Base-by-base conservation (phyloP, 768 basidiomycete species). In the Phlebiopsis gigantea region DNA sequence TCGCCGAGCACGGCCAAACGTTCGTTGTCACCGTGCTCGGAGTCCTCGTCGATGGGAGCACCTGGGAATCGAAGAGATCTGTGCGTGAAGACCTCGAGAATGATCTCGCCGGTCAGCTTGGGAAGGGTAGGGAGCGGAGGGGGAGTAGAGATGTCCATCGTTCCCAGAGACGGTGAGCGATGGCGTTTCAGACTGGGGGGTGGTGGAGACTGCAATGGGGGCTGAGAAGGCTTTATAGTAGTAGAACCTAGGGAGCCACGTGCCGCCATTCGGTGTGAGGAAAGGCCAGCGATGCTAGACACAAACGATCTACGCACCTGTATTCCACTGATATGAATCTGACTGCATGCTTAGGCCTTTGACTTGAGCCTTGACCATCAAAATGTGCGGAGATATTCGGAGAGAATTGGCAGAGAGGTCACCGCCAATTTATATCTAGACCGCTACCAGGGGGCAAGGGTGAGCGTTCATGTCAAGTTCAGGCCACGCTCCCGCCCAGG, bases 61-160 rank as follows among this genome's bases (percentile, higher is more conserved):
- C 61, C 58, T 46, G 62, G n/a, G 25, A 66, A 76, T 50, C 81
- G 76, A 49, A 90, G 74, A 19, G 86, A 86, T 62, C 70, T 77
- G 66, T 90, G 88, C 12, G 85, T 88, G 63, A 80, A 88, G 52
- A 88, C 83, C 62, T 86, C 80, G 52, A 90, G 77, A 61, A 83
- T 72, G 34, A 82, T 71, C 50, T 85, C 80, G 55, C 75, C 76
- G 28, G 74, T 73, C 56, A 81, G 72, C 65, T 73, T 75, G 45
- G 82, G 87, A 58, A 81, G 66, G 22, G 72, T 72, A 49, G 77
- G 80, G 51, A 71, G 64, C 56, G 68, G 47, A 9, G 26, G 14
- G 31, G 49, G 49, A 14, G 79, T 76, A 54, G 70, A 63, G 56
- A 29, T 46, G 14, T 39, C 45, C 54, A 46, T 51, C 58, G 63